phyloP scores from a whole-genome alignment of 805 yeast species.

The Zygosaccharomyces lentus region DNA sequence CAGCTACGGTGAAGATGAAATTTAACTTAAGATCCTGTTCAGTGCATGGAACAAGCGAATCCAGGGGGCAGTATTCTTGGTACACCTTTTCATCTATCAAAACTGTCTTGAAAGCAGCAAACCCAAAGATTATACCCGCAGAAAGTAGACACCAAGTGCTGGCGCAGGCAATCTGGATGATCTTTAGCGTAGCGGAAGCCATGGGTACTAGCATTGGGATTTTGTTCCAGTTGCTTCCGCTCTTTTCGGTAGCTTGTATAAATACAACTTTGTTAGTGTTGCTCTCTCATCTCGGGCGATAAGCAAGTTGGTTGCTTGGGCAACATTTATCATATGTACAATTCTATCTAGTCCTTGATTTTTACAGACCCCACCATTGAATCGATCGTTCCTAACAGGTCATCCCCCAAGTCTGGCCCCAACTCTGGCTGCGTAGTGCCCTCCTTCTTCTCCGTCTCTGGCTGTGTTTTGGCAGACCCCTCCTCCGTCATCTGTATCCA shows the following conservation, averaged over 20 bases:
- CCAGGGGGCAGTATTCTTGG: constrained; percentile 48
- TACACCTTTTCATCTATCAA: constrained; percentile 76
- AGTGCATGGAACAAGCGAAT: constrained; percentile 43
- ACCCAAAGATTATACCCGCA: constrained; percentile 93
- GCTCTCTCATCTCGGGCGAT: neutral
- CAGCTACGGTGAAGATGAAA: constrained; percentile 77
- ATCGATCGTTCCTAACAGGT: constrained; percentile 38
- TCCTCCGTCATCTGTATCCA: constrained; percentile 31
- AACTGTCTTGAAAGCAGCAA: constrained; percentile 89
- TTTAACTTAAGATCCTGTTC: constrained; percentile 83
- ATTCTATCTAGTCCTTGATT: neutral
- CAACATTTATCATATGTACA: constrained; percentile 1
- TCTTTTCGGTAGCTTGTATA: neutral
- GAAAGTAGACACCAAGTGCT: constrained; percentile 83
- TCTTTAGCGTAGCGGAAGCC: constrained; percentile 3
- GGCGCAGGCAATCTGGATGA: constrained; percentile 64
- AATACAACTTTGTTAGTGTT: neutral
- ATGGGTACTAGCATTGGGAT: neutral
- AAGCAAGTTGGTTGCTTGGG: constrained; percentile 2
- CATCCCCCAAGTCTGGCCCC: constrained; percentile 34
- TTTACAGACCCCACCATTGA: constrained; percentile 22
- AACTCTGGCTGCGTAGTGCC: constrained; percentile 19
- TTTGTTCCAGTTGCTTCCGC: neutral
- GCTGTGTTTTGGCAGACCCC: neutral
- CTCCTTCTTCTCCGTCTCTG: constrained; percentile 1